Evolutionary conservation across 371 early-diverging fungal genomes (phyloP).

Genomic region (Lichtheimia corymbifera): DNA sequence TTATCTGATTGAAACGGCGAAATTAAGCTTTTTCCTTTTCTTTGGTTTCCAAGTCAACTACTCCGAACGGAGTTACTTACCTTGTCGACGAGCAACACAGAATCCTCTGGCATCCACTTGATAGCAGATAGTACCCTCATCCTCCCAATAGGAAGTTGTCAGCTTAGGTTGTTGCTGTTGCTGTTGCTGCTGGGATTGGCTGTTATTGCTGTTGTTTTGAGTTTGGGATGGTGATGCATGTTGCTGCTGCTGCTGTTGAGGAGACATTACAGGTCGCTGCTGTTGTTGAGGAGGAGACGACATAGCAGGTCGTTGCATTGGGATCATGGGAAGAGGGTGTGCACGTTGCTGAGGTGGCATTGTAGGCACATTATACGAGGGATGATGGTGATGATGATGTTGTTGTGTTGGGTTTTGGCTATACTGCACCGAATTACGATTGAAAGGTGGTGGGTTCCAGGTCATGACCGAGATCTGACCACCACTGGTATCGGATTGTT

Average conservation of each 20-base stretch:
- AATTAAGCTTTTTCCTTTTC: not conserved
- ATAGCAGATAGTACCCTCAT: constrained; percentile 73
- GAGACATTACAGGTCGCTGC: constrained; percentile 3
- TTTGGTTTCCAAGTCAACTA: not conserved
- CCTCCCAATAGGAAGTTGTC: constrained; percentile 77
- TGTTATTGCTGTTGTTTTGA: not conserved
- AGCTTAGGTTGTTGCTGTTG: constrained; percentile 47
- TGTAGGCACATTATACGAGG: not conserved
- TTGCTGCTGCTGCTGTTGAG: constrained; percentile 9
- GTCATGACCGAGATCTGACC: constrained; percentile 21
- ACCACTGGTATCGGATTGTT: not conserved
- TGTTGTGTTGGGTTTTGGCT: not conserved
- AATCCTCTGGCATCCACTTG: constrained; percentile 73
- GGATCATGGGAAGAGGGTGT: not conserved
- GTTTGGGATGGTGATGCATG: not conserved
- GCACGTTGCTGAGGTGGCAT: not conserved
- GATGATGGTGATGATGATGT: not conserved
- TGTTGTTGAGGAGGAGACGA: constrained; percentile 7
- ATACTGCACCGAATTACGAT: not conserved
- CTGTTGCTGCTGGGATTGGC: not conserved
- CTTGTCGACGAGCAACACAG: constrained; percentile 70
- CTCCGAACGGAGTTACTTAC: constrained; percentile 30
- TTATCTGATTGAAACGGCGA: constrained; percentile 52
- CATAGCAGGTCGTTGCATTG: not conserved
- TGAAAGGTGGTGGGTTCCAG: constrained; percentile 14